Conservation (phyloP, 352 stramenopile species). For the Phytophthora melonis region DNA sequence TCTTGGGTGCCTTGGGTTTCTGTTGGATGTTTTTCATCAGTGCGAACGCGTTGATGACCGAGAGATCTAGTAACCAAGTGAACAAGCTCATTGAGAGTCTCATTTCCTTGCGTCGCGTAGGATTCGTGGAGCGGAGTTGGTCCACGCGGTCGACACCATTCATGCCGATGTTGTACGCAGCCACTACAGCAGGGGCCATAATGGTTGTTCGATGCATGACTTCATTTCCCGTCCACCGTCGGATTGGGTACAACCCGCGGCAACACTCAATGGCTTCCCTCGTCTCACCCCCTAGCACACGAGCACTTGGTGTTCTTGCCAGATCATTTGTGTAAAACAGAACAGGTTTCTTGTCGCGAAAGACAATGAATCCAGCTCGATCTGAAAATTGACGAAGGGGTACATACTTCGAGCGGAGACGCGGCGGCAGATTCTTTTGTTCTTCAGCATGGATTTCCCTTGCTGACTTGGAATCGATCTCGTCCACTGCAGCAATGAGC, state of each 20-base stretch:
- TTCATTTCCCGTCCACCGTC: not conserved
- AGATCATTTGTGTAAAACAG: not conserved
- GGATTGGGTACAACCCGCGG: not conserved
- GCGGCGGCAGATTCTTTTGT: no score
- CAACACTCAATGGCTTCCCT: not conserved
- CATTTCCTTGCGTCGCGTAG: not conserved
- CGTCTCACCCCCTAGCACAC: not conserved
- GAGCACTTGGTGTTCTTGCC: not conserved
- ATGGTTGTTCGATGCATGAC: not conserved
- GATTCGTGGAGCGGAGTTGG: not conserved
- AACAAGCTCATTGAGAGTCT: not conserved
- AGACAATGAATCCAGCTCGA: not conserved
- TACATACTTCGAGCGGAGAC: no score
- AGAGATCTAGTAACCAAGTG: not conserved
- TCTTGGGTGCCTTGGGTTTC: not conserved
- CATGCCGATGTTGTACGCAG: not conserved
- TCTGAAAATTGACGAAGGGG: no score
- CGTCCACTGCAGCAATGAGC: not conserved
- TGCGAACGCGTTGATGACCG: not conserved
- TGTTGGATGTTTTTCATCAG: not conserved
- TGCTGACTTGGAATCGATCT: no score
- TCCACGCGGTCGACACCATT: not conserved
- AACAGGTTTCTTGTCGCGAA: not conserved
- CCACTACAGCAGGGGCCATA: not conserved
- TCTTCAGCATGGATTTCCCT: no score